phyloP scores from a whole-genome alignment of 2,329 filamentous ascomycete species.

The Emmonsia crescens region DNA sequence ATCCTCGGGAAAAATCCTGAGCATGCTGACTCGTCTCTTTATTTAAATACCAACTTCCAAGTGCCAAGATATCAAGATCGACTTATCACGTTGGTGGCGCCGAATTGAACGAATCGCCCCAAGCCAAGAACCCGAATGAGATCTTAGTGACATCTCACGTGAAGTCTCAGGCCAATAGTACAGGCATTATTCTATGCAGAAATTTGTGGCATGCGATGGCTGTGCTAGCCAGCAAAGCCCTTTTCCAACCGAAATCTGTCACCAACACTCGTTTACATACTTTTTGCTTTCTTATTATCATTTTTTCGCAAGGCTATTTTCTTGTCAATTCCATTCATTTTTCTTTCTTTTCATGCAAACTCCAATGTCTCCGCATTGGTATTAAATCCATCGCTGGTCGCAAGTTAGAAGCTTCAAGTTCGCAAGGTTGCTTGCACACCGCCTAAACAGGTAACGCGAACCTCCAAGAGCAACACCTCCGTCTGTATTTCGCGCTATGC shows the following conservation, averaged over 20 bases:
- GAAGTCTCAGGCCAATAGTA: neutral
- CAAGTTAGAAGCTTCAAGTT: neutral
- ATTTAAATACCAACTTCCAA: neutral
- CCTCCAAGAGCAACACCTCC: neutral
- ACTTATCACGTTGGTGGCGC: neutral
- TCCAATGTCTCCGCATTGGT: neutral
- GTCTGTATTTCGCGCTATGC: conserved; percentile 6
- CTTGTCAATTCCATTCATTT: neutral
- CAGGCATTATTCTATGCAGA: neutral
- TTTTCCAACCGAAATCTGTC: neutral
- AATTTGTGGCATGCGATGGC: neutral
- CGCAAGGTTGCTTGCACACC: neutral
- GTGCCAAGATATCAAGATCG: neutral
- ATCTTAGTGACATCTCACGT: neutral
- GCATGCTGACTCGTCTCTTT: neutral
- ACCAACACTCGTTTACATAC: neutral
- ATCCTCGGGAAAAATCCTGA: neutral
- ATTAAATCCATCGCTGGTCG: neutral
- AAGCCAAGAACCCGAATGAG: too few relatives aligned
- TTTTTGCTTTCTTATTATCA: neutral
- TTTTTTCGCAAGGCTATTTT: neutral
- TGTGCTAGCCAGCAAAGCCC: neutral
- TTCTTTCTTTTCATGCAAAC: neutral
- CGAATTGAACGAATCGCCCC: neutral
- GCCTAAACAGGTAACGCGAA: neutral